phyloP scores from a whole-genome alignment of 768 basidiomycete species.

The Termitomyces eurrhizus region DNA sequence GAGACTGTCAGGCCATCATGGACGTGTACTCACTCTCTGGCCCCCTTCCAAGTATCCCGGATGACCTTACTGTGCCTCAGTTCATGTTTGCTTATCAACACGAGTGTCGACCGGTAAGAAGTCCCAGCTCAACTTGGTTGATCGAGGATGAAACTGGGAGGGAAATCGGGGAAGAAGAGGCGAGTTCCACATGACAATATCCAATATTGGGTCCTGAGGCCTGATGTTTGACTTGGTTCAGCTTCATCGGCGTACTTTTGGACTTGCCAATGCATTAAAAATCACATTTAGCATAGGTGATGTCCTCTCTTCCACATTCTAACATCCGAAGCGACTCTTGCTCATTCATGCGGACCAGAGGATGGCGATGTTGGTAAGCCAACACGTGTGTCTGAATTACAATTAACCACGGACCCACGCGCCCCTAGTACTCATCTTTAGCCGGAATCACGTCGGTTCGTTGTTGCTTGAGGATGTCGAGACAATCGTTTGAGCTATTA shows the following conservation, averaged over 20 bases:
- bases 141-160: conserved; percentile 48
- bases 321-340: not conserved
- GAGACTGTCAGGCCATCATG: conserved; percentile 10
- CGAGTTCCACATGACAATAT: conserved; percentile 14
- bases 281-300: conserved; percentile 40
- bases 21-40: conserved; percentile 26
- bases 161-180: conserved; percentile 35
- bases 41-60: conserved; percentile 40
- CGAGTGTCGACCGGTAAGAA: conserved; percentile 34
- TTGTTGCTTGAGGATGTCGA: not conserved
- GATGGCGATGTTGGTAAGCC: conserved; percentile 49
- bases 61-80: conserved; percentile 49
- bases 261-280: conserved; percentile 44
- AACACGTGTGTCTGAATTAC: not conserved
- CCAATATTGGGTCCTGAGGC: too few species aligned
- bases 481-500: not conserved
- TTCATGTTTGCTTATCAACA: conserved; percentile 47
- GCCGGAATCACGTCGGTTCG: conserved; percentile 64
- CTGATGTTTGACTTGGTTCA: conserved; percentile 14
- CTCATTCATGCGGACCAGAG: conserved; percentile 21
- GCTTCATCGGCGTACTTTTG: conserved; percentile 43
- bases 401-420: not conserved
- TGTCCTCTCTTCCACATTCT: not conserved
- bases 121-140: conserved; percentile 35
- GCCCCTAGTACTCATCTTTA: conserved; percentile 57